Evolutionary conservation across 352 stramenopile genomes (phyloP).

Genomic region (Pythium biforme): DNA sequence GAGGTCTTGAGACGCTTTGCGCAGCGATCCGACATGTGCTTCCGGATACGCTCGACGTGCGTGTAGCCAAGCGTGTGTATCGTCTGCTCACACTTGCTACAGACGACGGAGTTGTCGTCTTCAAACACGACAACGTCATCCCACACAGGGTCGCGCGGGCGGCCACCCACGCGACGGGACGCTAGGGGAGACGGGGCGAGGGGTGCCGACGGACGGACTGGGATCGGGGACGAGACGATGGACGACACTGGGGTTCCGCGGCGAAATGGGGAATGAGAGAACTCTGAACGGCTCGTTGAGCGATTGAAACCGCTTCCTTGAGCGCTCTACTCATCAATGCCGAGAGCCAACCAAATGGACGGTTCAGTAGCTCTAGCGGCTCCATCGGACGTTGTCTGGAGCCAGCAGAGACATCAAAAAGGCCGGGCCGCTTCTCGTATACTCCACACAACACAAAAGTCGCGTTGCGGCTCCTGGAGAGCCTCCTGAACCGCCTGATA

Average conservation of each 20-base stretch:
- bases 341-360: too few relatives aligned
- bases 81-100: background rate
- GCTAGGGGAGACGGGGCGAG: background rate
- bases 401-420: too few relatives aligned
- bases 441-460: too few relatives aligned
- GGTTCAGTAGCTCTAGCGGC: too few relatives aligned
- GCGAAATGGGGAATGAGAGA: too few relatives aligned
- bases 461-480: too few relatives aligned
- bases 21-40: constrained; percentile 1
- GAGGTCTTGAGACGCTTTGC: background rate
- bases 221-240: background rate
- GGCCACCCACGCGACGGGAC: background rate
- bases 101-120: background rate
- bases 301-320: too few relatives aligned
- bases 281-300: too few relatives aligned
- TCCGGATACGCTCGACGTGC: background rate
- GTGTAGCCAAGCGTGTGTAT: constrained; percentile 1
- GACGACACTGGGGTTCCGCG: background rate
- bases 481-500: too few relatives aligned
- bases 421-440: too few relatives aligned
- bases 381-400: too few relatives aligned
- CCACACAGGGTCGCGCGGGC: constrained; percentile 1
- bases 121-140: constrained; percentile 1
- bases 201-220: background rate
- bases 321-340: too few relatives aligned